These are phyloP conservation scores for Ophiostoma piceae DNA, from an alignment of 2,329 filamentous ascomycete genomes.

Conservation along the genomic window DNA sequence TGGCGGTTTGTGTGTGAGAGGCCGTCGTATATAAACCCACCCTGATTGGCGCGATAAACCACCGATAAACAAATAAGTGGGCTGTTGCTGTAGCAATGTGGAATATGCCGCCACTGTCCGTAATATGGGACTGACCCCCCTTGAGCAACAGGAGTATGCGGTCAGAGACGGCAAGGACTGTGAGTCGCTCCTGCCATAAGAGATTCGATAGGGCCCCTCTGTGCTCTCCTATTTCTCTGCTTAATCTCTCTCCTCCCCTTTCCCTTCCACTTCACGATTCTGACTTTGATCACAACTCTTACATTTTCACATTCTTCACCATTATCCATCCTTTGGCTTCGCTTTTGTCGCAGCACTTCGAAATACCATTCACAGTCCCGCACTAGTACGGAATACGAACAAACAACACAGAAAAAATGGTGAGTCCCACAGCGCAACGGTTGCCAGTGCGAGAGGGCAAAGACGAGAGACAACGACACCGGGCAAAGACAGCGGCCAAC, in stretches of 20 bases:
- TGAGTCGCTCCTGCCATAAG: constrained; percentile 8
- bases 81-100: constrained; percentile 26
- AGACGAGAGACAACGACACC: background rate
- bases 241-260: background rate
- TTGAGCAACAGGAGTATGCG: constrained; percentile 12
- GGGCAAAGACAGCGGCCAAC: background rate
- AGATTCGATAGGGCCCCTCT: constrained; percentile 16
- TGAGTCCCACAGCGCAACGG: constrained; percentile 13
- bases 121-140: constrained; percentile 1
- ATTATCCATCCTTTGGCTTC: background rate
- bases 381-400: constrained; percentile 11
- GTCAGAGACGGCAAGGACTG: constrained; percentile 13
- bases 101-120: constrained; percentile 4
- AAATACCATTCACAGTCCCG: constrained; percentile 6
- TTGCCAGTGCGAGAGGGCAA: background rate
- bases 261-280: background rate
- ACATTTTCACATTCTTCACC: background rate
- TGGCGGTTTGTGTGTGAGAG: background rate
- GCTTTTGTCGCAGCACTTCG: background rate
- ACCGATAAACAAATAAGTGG: constrained; percentile 17
- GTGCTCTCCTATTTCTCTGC: constrained; percentile 5
- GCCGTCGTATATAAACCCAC: background rate
- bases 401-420: constrained; percentile 4
- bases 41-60: constrained; percentile 6
- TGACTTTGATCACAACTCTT: background rate